Evolutionary conservation across 1,139 yeast species (phyloP), one percentile per base, ranked within the genome.

Genomic region (Saccharomyces pastorianus): DNA sequence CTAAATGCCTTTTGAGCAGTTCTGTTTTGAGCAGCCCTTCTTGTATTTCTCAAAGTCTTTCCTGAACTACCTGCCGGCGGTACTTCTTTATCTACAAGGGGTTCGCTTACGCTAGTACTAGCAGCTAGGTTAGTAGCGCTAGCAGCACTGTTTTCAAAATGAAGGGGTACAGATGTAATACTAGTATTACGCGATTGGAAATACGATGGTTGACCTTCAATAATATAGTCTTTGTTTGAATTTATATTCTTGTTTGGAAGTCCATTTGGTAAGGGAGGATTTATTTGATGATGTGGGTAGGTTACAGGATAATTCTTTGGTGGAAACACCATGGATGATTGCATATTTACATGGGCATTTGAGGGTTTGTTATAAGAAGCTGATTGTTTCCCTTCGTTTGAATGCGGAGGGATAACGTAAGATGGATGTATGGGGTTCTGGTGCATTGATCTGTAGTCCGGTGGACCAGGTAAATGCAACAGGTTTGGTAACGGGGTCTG

Each of bases 1-100:
- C 96, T 78, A 72, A 88, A 89, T 9, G 96, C 95, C 62, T 88
- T 80, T 70, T 89, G 96, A 0, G 96, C 96, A 56, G 82, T 84
- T 63, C 96, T 76, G 72, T 89, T 89, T 71, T 89, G 96, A n/a
- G 84, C 88, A 1, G 96, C 96, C 59, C 96, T 79, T 69, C 87
- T 88, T 46, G 93, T 80, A 56, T 76, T 77, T n/a, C 83, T 77
- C 34, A 84, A 72, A 4, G 78, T 79, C 56, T 81, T 76, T 11
- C 77, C 77, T 14, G 59, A 54, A 49, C 52, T 55, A 14, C 61
- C 58, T 27, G 51, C 51, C 48, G 52, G 49, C 41, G 47, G 53
- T 9, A 54, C 56, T 4, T 48, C 49, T 11, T 38, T 49, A 31
- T 55, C 48, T 11, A 13, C 11, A 6, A 17, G 14, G n/a, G 20